Conservation (phyloP, 805 yeast genomes). For the Myxozyma kluyveri region DNA sequence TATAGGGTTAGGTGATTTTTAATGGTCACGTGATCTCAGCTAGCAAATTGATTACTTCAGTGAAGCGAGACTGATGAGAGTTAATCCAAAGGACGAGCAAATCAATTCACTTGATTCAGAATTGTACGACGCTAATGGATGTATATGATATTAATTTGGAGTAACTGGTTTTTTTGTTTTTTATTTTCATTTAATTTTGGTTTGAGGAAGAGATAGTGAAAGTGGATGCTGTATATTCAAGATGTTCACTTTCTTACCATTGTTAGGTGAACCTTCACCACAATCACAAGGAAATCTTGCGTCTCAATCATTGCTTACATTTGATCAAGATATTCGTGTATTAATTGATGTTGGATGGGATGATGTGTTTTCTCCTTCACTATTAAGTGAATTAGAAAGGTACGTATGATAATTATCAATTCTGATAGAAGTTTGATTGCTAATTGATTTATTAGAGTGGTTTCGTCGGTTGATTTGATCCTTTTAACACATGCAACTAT, state of each 20-base stretch:
- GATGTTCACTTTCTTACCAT: conserved; percentile 40
- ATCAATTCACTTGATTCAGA: too few relatives aligned
- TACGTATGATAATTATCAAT: background rate
- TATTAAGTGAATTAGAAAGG: conserved; percentile 21
- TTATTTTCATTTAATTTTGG: too few relatives aligned
- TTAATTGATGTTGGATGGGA: conserved; percentile 45
- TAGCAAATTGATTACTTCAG: too few relatives aligned
- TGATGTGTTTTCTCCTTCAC: conserved; percentile 22
- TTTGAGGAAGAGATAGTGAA: too few relatives aligned
- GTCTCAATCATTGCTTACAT: conserved; percentile 37
- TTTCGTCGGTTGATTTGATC: conserved; percentile 55
- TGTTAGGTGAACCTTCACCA: conserved; percentile 26
- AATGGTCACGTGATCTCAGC: too few relatives aligned
- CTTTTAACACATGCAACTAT: conserved; percentile 84
- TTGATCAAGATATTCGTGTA: conserved; percentile 37
- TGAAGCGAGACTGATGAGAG: too few relatives aligned
- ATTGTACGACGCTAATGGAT: too few relatives aligned
- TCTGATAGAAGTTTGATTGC: background rate
- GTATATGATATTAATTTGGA: too few relatives aligned
- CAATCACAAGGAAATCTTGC: conserved; percentile 20
- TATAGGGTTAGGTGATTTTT: too few relatives aligned
- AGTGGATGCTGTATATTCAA: too few relatives aligned
- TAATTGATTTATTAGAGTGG: background rate
- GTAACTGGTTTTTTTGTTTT: too few relatives aligned
- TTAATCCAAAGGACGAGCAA: too few relatives aligned